Conservation (phyloP, 1,284 basidiomycete genomes). For the Marasmius sp. region DNA sequence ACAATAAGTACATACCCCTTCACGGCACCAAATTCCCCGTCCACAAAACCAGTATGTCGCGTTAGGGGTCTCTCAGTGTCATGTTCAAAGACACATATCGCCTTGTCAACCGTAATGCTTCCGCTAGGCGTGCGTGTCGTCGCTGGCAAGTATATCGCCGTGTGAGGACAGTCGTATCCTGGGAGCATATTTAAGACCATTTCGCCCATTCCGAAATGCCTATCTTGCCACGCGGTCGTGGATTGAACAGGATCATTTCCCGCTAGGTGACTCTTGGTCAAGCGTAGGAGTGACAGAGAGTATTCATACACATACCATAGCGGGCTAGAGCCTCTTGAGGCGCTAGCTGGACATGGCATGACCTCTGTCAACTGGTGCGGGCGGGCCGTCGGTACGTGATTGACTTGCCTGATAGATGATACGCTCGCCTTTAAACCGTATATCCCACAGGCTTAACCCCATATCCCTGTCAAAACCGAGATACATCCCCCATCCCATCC, state of each 20-base stretch:
- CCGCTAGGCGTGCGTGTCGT: conserved; percentile 49
- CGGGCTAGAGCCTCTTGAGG: conserved; percentile 65
- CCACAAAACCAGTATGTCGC: conserved; percentile 53
- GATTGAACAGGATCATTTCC: conserved; percentile 67
- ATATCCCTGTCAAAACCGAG: conserved; percentile 66
- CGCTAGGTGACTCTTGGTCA: conserved; percentile 28
- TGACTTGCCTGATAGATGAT: conserved; percentile 59
- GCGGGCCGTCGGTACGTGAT: neutral
- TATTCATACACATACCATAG: conserved; percentile 40
- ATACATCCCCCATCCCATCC: conserved; percentile 67
- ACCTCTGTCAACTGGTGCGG: neutral
- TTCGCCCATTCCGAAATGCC: conserved; percentile 65
- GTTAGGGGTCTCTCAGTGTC: conserved; percentile 57
- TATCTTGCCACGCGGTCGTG: conserved; percentile 64
- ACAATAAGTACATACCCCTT: conserved; percentile 61
- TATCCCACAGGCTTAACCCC: conserved; percentile 67
- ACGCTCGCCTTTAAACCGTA: conserved; percentile 59
- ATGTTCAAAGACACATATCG: conserved; percentile 67
- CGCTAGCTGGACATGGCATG: conserved; percentile 36
- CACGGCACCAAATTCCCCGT: conserved; percentile 56
- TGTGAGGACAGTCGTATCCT: conserved; percentile 66
- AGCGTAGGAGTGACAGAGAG: neutral
- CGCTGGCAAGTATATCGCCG: conserved; percentile 58
- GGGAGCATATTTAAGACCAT: conserved; percentile 56
- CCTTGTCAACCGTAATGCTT: conserved; percentile 43